phyloP scores from a whole-genome alignment of 2,329 filamentous ascomycete species.

The Trichophyton rubrum region DNA sequence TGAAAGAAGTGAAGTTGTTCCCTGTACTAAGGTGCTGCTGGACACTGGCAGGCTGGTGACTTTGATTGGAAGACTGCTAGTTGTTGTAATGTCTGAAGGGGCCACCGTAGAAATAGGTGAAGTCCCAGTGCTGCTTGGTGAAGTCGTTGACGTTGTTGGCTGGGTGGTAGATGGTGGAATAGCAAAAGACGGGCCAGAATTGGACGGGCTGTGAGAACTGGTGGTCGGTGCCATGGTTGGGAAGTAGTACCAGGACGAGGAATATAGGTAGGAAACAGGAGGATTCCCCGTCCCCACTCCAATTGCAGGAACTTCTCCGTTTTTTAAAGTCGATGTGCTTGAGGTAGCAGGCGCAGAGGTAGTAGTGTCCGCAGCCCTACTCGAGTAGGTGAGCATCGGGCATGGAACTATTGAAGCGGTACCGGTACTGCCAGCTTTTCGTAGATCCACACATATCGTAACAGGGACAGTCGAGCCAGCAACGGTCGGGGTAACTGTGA shows the following conservation, averaged over 20 bases:
- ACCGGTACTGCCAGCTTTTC: constrained; percentile 1
- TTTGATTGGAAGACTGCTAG: not conserved
- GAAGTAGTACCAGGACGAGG: not conserved
- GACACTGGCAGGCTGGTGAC: not conserved
- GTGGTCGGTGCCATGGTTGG: not conserved
- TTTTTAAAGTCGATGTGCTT: not conserved
- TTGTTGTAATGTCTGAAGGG: not conserved
- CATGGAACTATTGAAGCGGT: not conserved
- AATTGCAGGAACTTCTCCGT: not conserved
- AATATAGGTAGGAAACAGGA: not conserved
- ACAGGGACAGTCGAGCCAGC: not conserved
- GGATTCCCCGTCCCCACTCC: not conserved
- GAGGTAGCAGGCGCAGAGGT: not conserved
- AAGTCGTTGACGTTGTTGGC: not conserved
- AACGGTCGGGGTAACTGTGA: constrained; percentile 7
- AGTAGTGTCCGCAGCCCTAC: not conserved
- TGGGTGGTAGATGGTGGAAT: not conserved
- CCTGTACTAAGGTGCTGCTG: not conserved
- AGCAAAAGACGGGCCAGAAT: not conserved
- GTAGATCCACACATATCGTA: constrained; percentile 8
- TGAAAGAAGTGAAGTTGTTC: not conserved
- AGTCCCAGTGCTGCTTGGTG: not conserved
- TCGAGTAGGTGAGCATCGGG: not conserved
- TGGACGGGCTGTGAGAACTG: not conserved
- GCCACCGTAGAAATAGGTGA: not conserved